Conservation (phyloP, 2,329 filamentous ascomycete species). For the Colletotrichum sp. region DNA sequence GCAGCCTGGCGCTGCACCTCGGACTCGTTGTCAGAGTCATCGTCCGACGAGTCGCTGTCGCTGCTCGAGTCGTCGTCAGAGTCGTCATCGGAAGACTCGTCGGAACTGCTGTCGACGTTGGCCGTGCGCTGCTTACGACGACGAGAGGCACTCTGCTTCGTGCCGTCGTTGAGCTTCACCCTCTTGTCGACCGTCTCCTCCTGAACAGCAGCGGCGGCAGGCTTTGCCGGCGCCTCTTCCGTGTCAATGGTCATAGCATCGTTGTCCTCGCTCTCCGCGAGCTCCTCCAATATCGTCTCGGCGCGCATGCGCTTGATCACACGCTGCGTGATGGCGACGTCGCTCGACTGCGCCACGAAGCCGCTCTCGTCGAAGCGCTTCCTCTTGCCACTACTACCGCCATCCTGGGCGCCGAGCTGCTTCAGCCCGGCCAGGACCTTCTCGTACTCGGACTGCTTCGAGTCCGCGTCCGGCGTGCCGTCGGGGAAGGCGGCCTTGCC, state of each 20-base stretch:
- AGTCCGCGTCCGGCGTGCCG: constrained; percentile 52
- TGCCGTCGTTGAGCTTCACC: constrained; percentile 49
- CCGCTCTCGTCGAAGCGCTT: constrained; percentile 60
- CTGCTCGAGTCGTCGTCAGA: constrained; percentile 25
- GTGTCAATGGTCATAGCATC: constrained; percentile 31
- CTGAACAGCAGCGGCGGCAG: constrained; percentile 18
- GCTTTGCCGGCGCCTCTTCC: constrained; percentile 4
- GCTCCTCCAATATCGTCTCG: constrained; percentile 60
- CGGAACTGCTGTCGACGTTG: constrained; percentile 44
- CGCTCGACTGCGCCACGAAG: constrained; percentile 53
- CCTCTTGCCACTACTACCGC: constrained; percentile 44
- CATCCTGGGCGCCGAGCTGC: constrained; percentile 36
- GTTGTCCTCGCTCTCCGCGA: constrained; percentile 55
- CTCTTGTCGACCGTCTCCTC: constrained; percentile 39
- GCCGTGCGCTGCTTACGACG: constrained; percentile 57
- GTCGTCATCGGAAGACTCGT: constrained; percentile 32
- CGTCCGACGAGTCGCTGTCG: constrained; percentile 35
- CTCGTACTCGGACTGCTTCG: constrained; percentile 61
- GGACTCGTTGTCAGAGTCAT: constrained; percentile 41
- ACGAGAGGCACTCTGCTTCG: constrained; percentile 50
- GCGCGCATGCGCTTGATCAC: constrained; percentile 69
- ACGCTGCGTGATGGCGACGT: constrained; percentile 58
- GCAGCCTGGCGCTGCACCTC: constrained; percentile 35
- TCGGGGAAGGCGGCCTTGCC: constrained; percentile 54
- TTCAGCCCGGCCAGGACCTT: constrained; percentile 58